Conservation (phyloP, 352 stramenopile species). For the Phytopythium kandeliae region DNA sequence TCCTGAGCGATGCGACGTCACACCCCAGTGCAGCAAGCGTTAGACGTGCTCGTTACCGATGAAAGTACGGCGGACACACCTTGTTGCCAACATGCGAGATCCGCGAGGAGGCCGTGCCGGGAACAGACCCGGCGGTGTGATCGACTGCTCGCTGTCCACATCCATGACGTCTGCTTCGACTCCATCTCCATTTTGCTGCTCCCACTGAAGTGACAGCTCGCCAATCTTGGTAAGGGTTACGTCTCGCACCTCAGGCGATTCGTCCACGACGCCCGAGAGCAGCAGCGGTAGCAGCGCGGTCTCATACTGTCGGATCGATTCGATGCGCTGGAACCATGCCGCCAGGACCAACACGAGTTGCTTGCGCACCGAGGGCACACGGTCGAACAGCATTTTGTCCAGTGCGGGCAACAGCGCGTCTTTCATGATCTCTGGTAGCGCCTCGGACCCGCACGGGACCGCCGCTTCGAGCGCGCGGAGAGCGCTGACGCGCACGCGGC, state of each 20-base stretch:
- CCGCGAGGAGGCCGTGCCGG: slow-evolving; percentile 33
- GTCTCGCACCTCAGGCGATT: slow-evolving; percentile 55
- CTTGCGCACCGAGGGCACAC: slow-evolving; percentile 57
- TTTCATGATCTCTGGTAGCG: slow-evolving; percentile 70
- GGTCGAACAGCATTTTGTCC: slow-evolving; percentile 68
- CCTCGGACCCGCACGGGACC: slow-evolving; percentile 62
- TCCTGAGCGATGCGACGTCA: slow-evolving; percentile 9
- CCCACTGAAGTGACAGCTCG: slow-evolving; percentile 43
- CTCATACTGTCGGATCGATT: slow-evolving; percentile 58
- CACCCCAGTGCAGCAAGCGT: too few species aligned
- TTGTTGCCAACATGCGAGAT: slow-evolving; percentile 36
- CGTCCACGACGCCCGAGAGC: slow-evolving; percentile 58
- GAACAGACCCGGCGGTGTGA: slow-evolving; percentile 40
- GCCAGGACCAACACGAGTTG: slow-evolving; percentile 55
- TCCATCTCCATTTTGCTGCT: slow-evolving; percentile 17
- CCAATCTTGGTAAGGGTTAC: slow-evolving; percentile 34
- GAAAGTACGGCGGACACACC: slow-evolving; percentile 11
- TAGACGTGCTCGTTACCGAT: too few species aligned
- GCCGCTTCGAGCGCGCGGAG: slow-evolving; percentile 70
- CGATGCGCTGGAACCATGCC: slow-evolving; percentile 53
- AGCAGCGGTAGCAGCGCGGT: slow-evolving; percentile 58
- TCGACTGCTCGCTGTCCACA: slow-evolving; percentile 17
- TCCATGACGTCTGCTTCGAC: slow-evolving; percentile 31
- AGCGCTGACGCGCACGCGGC: slow-evolving; percentile 62
- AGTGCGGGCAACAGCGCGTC: slow-evolving; percentile 62